Evolutionary conservation across 2,329 filamentous ascomycete species (phyloP).

Genomic region (Xylariaceae sp.): DNA sequence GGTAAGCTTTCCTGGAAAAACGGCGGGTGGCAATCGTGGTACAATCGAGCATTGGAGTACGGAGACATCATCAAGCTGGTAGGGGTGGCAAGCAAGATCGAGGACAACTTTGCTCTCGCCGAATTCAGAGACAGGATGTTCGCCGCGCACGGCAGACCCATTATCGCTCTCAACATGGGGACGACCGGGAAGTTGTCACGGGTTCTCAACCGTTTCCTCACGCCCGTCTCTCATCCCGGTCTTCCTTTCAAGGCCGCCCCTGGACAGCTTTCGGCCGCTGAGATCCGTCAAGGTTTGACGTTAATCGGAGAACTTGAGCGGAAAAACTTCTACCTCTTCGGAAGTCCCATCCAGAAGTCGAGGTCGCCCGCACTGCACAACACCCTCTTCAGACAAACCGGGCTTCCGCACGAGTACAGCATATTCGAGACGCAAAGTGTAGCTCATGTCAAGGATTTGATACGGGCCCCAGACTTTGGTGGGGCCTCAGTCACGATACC

Average conservation of each 20-base stretch:
- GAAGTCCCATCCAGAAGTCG: conserved; percentile 76
- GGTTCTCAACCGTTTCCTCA: conserved; percentile 88
- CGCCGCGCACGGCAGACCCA: conserved; percentile 68
- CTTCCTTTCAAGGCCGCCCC: conserved; percentile 93
- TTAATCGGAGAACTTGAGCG: conserved; percentile 74
- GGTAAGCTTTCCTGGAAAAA: conserved; percentile 82
- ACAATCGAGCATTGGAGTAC: conserved; percentile 84
- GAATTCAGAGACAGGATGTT: conserved; percentile 77
- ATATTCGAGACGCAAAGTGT: conserved; percentile 69
- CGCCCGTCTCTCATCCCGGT: conserved; percentile 83
- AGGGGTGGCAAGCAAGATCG: conserved; percentile 68
- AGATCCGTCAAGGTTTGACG: conserved; percentile 76
- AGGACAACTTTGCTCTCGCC: conserved; percentile 83
- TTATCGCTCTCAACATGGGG: conserved; percentile 97
- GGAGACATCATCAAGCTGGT: conserved; percentile 95
- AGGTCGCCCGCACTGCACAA: conserved; percentile 90
- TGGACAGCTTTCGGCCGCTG: conserved; percentile 83
- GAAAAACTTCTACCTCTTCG: conserved; percentile 82
- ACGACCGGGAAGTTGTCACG: conserved; percentile 80
- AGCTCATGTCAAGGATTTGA: conserved; percentile 57
- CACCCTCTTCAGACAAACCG: conserved; percentile 68
- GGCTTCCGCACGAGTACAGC: conserved; percentile 80
- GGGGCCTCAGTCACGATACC: conserved; percentile 96
- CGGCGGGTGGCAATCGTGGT: conserved; percentile 85
- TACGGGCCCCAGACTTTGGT: conserved; percentile 73